Evolutionary conservation across 164 flowering plant species (phyloP), one percentile per base, ranked within the genome.

Genomic region (Magnolia sinica): DNA sequence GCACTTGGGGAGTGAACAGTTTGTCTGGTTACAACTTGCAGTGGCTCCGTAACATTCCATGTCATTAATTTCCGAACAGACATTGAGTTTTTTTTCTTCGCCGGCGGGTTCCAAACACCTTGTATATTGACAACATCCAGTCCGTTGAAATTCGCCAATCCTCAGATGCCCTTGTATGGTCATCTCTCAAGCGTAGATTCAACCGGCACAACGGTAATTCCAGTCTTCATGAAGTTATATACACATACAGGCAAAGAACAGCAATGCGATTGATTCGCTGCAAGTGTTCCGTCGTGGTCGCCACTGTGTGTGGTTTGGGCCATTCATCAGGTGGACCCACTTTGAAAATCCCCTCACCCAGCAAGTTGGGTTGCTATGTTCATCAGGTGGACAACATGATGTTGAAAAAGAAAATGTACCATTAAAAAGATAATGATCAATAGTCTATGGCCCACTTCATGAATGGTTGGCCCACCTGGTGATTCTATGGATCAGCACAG

Each of bases 41-140:
- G 84, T 11, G 95, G 86, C 16, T 75, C 95, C 0, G 0, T 94
- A 8, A 70, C 76, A 0, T 94, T 94, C 67, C 97, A 91, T 78
- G 92, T 91, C 8, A 70, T 95, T 52, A 95, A 95, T 85, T 85
- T 94, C 67, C 82, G 98, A 74, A 92, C 96, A 0, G 92, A 91
- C 73, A 87, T 94, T 29, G 88, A 88, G 58, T 91, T 95, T 51
- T 91, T 90, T 77, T 71, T 90, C 73, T 91, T 95, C 50, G 78
- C 81, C 6, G 92, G 87, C 7, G 96, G 97, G 8, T 95, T 95
- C 50, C 68, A 45, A 0, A 81, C 86, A 0, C 97, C 98, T 49
- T 92, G 96, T 82, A 63, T 91, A 24, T 29, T 89, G 50, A 76
- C 70, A 7, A 87, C 89, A 67, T 81, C 98, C 0, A 29, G 37